Percentiles rank a stretch among this genome's conserved stretches.
These are phyloP conservation scores for Butyriboletus appendiculatus DNA, from an alignment of 1,284 basidiomycete genomes.

Conservation along the genomic window DNA sequence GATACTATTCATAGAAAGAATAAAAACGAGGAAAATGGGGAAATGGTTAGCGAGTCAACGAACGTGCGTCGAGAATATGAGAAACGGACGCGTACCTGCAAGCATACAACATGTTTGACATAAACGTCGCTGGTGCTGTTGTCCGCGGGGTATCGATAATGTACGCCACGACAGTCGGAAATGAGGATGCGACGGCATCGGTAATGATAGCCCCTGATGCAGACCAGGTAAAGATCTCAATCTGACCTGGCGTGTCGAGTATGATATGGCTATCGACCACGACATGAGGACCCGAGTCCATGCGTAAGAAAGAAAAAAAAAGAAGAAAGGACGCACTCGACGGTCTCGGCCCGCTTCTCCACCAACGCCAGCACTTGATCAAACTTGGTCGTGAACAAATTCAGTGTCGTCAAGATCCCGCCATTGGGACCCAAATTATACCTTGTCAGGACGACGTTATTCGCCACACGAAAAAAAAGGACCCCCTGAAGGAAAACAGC, in stretches of 20 bases:
- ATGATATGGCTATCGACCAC: slow-evolving; percentile 75
- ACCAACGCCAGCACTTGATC: slow-evolving; percentile 94
- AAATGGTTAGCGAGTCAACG: not conserved
- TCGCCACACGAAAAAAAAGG: slow-evolving; percentile 19
- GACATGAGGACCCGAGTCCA: not conserved
- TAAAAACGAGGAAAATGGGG: not conserved
- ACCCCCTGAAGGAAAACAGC: slow-evolving; percentile 16
- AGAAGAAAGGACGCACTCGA: slow-evolving; percentile 66
- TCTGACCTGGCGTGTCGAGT: slow-evolving; percentile 97
- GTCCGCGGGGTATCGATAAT: slow-evolving; percentile 98
- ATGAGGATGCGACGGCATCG: slow-evolving; percentile 91
- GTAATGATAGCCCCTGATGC: slow-evolving; percentile 99
- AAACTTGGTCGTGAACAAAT: slow-evolving; percentile 99
- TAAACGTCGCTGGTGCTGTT: slow-evolving; percentile 95
- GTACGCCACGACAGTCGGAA: slow-evolving; percentile 96
- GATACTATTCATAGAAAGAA: slow-evolving; percentile 57
- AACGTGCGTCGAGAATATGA: not conserved
- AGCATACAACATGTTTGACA: slow-evolving; percentile 99
- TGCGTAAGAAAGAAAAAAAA: slow-evolving; percentile 1
- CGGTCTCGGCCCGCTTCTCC: slow-evolving; percentile 85
- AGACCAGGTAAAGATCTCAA: slow-evolving; percentile 99
- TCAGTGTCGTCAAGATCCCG: slow-evolving; percentile 95
- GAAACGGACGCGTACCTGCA: slow-evolving; percentile 73
- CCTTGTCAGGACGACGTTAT: slow-evolving; percentile 42
- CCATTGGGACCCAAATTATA: slow-evolving; percentile 99